Evolutionary conservation across 768 basidiomycete species (phyloP), one percentile per base, ranked within the genome.

Genomic region (Lactarius evosmus): DNA sequence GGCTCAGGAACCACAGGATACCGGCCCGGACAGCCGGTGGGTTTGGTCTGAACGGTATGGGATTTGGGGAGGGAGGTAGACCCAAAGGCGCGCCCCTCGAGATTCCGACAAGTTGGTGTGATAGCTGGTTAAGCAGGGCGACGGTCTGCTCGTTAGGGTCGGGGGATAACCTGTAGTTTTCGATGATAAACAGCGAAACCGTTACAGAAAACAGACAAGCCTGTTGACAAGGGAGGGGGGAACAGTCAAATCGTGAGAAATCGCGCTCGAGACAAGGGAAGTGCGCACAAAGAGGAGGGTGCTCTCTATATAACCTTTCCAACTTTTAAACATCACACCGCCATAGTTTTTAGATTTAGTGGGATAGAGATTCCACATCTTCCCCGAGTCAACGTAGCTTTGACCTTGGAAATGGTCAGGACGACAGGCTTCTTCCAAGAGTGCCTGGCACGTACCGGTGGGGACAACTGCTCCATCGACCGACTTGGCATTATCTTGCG

Each of bases 81-180:
- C 7, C 32, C 30, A 32, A 22, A 30, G 29, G 52, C 32, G 17
- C 25, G 30, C 8, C 29, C 17, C 32, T 19, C 29, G 52, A 32
- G 17, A n/a, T n/a, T n/a, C n/a, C 54, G n/a, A n/a, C 17, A 1
- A 53, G 51, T 0, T 25, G 58, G 25, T 17, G 38, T 22, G 59
- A 52, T 33, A 40, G 7, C 29, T 51, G 61, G 34, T 40, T 32
- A 34, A 62, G 55, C 7, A 62, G 36, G 27, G 55, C 36, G 55
- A 19, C 36, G n/a, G 52, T 32, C 32, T 53, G 30, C 17, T 53
- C 30, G n/a, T 16, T 16, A 16, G 29, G 19, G 11, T 53, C 52
- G 16, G n/a, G 29, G 1, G 52, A 53, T 16, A 8, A 11, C 4
- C 19, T 32, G 19, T 53, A 32, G 52, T 30, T 32, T 32, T 25